phyloP scores from a whole-genome alignment of 2,329 filamentous ascomycete genomes.

The Colletotrichum endophyticum region DNA sequence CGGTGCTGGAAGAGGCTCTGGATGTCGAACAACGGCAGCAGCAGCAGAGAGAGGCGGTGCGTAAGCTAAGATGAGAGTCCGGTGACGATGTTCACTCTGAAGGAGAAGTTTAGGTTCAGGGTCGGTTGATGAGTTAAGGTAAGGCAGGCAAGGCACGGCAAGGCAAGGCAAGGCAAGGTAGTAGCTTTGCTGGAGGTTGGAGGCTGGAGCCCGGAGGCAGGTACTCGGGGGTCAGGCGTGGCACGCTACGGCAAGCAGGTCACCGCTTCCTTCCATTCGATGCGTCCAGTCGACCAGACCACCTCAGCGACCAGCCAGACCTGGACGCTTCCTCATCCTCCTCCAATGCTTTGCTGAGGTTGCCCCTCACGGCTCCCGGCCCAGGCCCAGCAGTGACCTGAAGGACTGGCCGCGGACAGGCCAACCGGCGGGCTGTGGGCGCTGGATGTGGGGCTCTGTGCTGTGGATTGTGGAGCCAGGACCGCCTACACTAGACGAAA shows the following conservation, averaged over 20 bases:
- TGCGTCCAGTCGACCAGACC: background rate
- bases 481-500: background rate
- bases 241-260: background rate
- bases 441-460: background rate
- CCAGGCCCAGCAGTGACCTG: background rate
- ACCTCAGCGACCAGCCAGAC: background rate
- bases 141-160: background rate
- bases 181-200: background rate
- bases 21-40: background rate
- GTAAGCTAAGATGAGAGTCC: background rate
- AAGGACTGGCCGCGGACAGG: background rate
- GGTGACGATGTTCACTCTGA: constrained; percentile 15
- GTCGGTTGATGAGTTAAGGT: background rate
- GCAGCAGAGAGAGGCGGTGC: background rate
- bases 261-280: constrained; percentile 2
- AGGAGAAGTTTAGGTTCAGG: constrained; percentile 7
- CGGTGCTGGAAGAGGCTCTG: background rate
- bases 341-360: background rate
- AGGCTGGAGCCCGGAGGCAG: background rate
- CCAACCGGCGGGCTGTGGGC: constrained; percentile 1
- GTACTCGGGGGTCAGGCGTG: background rate
- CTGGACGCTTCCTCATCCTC: background rate
- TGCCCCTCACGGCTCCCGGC: constrained; percentile 11
- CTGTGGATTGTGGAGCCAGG: background rate
- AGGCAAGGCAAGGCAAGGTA: background rate